Conservation (phyloP, 148 eudicot genomes). For the Gaultheria prostrata region DNA sequence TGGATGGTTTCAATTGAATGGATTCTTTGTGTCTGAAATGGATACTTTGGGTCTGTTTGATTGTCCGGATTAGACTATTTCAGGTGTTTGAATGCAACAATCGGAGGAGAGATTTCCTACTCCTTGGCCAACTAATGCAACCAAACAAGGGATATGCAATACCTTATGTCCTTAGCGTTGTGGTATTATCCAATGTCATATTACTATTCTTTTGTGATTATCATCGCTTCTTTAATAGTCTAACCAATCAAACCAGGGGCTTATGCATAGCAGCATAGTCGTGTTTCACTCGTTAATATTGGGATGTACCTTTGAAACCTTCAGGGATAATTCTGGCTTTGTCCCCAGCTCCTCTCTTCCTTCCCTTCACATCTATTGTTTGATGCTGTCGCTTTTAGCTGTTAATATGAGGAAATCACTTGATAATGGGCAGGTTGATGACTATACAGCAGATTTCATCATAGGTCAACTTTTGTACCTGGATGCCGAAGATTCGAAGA, state of each 20-base stretch:
- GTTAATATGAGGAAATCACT: conserved; percentile 6
- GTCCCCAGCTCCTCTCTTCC: background rate
- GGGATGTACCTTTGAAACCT: background rate
- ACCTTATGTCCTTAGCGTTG: background rate
- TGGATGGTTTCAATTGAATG: background rate
- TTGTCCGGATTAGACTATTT: background rate
- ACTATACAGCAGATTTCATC: conserved; percentile 80
- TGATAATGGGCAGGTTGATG: conserved; percentile 68
- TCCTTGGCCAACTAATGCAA: background rate
- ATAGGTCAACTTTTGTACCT: conserved; percentile 81
- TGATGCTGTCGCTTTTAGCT: background rate
- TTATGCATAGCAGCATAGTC: background rate
- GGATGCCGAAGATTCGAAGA: conserved; percentile 79
- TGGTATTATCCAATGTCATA: background rate
- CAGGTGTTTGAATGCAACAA: background rate
- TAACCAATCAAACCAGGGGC: background rate
- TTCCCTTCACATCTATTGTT: background rate
- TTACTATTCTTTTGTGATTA: background rate
- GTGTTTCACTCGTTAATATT: background rate
- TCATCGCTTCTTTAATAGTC: background rate
- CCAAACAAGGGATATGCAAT: background rate
- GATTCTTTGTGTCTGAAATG: background rate
- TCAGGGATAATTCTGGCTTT: conserved; percentile 2
- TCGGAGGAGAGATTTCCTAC: background rate
- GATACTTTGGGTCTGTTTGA: background rate